Evolutionary conservation across 2,329 filamentous ascomycete species (phyloP).

Genomic region (Neonectria hederae): DNA sequence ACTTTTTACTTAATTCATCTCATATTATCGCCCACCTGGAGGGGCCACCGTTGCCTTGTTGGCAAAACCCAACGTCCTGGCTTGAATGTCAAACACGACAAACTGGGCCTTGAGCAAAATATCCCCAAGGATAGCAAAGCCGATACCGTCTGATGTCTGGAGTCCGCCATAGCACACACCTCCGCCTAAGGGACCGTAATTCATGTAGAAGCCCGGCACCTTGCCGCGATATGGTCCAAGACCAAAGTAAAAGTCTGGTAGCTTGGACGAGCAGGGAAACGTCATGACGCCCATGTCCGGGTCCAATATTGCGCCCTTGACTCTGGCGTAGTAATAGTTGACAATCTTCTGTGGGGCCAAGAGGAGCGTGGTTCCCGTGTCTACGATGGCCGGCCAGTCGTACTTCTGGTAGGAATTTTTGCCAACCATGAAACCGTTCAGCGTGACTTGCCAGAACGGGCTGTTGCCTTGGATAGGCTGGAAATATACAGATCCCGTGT

Average conservation of each 20-base stretch:
- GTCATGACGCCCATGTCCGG: slow-evolving; percentile 62
- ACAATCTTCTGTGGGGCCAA: slow-evolving; percentile 65
- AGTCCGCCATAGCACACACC: slow-evolving; percentile 50
- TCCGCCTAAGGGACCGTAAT: slow-evolving; percentile 45
- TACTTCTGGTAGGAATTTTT: slow-evolving; percentile 24
- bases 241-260: slow-evolving; percentile 56
- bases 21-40: background rate
- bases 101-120: slow-evolving; percentile 57
- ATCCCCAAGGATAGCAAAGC: slow-evolving; percentile 53
- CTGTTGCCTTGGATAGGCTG: slow-evolving; percentile 58
- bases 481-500: slow-evolving; percentile 67
- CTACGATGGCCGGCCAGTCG: slow-evolving; percentile 66
- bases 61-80: slow-evolving; percentile 49
- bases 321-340: slow-evolving; percentile 66
- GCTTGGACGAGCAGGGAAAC: slow-evolving; percentile 62
- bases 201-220: slow-evolving; percentile 51
- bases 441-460: slow-evolving; percentile 71
- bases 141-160: slow-evolving; percentile 48
- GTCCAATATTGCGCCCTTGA: slow-evolving; percentile 60
- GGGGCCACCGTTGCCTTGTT: slow-evolving; percentile 46
- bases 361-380: slow-evolving; percentile 76
- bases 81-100: slow-evolving; percentile 52
- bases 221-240: slow-evolving; percentile 47
- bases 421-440: slow-evolving; percentile 65
- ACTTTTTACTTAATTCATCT: background rate